phyloP scores from a whole-genome alignment of 2,329 filamentous ascomycete genomes.

The Hypomyces rosellus region DNA sequence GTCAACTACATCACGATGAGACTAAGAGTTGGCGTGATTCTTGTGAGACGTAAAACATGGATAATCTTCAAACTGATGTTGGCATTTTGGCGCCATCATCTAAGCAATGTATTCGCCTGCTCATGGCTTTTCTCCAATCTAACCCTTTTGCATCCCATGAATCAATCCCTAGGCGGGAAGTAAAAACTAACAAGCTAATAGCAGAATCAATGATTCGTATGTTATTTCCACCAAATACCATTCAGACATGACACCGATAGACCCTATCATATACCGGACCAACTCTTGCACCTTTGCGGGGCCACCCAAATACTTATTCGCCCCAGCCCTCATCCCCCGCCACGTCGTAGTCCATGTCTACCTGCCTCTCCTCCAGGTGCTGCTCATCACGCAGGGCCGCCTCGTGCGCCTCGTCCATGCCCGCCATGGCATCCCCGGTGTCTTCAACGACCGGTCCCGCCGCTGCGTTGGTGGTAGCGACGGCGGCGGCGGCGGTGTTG shows the following conservation, averaged over 20 bases:
- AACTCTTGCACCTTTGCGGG: background rate
- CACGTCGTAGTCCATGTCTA: conserved; percentile 49
- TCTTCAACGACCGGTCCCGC: background rate
- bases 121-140: too few relatives aligned
- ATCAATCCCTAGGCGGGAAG: too few relatives aligned
- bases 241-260: background rate
- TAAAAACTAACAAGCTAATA: too few relatives aligned
- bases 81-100: too few relatives aligned
- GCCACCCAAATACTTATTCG: conserved; percentile 4
- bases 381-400: conserved; percentile 14
- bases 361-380: conserved; percentile 26
- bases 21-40: too few relatives aligned
- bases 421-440: conserved; percentile 22
- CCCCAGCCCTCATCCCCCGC: conserved; percentile 45
- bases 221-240: too few relatives aligned
- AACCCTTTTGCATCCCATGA: too few relatives aligned
- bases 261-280: background rate
- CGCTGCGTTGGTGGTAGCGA: too few relatives aligned
- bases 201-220: background rate
- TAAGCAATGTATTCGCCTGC: too few relatives aligned
- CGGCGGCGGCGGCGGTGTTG: conserved; percentile 7
- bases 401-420: conserved; percentile 17
- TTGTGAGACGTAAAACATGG: too few relatives aligned
- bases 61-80: too few relatives aligned
- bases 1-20: too few relatives aligned